A percentile compares a stretch with the other conserved stretches of the same genome.
These are phyloP conservation scores for Dissophora globulifera DNA, from an alignment of 192 early-diverging fungal species.

Conservation along the genomic window DNA sequence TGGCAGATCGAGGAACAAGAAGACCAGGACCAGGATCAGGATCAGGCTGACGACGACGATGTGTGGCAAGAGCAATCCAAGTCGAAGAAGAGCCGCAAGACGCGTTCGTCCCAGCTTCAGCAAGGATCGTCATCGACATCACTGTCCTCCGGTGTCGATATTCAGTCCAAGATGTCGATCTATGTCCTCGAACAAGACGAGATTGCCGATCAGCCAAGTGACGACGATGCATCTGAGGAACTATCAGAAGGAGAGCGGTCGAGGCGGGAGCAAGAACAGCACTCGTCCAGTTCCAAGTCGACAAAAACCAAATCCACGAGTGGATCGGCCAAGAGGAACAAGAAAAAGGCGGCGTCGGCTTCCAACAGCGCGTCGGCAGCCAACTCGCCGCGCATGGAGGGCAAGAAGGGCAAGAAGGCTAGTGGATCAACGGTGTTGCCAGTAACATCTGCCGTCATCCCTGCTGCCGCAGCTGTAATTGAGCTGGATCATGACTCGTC, in stretches of 20 bases:
- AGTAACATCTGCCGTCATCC: not conserved
- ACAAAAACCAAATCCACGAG: slow-evolving; percentile 16
- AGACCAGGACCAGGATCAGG: slow-evolving; percentile 11
- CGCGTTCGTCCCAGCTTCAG: slow-evolving; percentile 29
- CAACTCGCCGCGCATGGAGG: slow-evolving; percentile 46
- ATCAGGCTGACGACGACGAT: too few relatives aligned
- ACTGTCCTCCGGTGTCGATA: not conserved
- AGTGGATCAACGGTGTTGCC: not conserved
- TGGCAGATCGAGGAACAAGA: slow-evolving; percentile 33
- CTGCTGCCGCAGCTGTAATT: not conserved
- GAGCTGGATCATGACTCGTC: slow-evolving; percentile 22
- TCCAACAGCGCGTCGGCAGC: slow-evolving; percentile 31
- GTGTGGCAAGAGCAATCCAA: slow-evolving; percentile 53
- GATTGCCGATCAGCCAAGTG: slow-evolving; percentile 14
- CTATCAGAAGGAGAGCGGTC: slow-evolving; percentile 8
- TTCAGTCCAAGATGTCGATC: slow-evolving; percentile 45
- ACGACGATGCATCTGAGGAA: slow-evolving; percentile 25
- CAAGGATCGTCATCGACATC: too few relatives aligned
- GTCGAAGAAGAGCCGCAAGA: slow-evolving; percentile 53
- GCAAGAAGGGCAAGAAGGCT: slow-evolving; percentile 43
- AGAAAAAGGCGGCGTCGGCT: slow-evolving; percentile 39
- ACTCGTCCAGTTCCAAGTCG: slow-evolving; percentile 13
- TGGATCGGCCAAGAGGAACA: slow-evolving; percentile 34
- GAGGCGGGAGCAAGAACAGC: slow-evolving; percentile 14
- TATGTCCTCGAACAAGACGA: slow-evolving; percentile 47